Conservation (phyloP, 2,329 filamentous ascomycete genomes). For the Nemania bipapillata region DNA sequence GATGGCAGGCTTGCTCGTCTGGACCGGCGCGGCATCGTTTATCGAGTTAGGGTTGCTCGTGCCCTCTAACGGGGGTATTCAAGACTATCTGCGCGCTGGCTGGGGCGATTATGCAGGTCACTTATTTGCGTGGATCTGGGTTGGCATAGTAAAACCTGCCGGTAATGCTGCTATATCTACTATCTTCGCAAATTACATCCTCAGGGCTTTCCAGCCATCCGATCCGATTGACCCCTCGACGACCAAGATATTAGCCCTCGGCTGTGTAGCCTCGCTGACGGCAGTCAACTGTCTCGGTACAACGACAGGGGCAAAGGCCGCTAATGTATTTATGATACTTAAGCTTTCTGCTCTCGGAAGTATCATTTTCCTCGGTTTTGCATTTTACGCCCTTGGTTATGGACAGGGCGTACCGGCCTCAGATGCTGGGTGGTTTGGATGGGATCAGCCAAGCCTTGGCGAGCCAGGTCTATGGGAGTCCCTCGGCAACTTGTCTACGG, state of each 20-base stretch:
- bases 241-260: conserved; percentile 54
- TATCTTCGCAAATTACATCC: conserved; percentile 57
- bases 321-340: conserved; percentile 56
- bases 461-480: conserved; percentile 51
- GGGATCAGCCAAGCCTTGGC: conserved; percentile 23
- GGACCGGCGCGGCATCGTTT: conserved; percentile 61
- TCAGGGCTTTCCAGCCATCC: conserved; percentile 50
- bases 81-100: conserved; percentile 51
- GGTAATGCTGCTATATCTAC: conserved; percentile 59
- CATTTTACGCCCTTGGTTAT: conserved; percentile 48
- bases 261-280: conserved; percentile 54
- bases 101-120: conserved; percentile 58
- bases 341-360: conserved; percentile 44
- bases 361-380: conserved; percentile 44
- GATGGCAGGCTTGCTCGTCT: conserved; percentile 57
- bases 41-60: conserved; percentile 60
- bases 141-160: conserved; percentile 57
- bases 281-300: conserved; percentile 58
- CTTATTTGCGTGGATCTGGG: conserved; percentile 58
- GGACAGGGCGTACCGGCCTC: conserved; percentile 54
- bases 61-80: conserved; percentile 59
- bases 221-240: conserved; percentile 41
- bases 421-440: conserved; percentile 49
- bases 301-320: conserved; percentile 54
- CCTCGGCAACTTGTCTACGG: conserved; percentile 55